Conservation (phyloP, 306 rosid species). For the Lathyrus tuberosus region DNA sequence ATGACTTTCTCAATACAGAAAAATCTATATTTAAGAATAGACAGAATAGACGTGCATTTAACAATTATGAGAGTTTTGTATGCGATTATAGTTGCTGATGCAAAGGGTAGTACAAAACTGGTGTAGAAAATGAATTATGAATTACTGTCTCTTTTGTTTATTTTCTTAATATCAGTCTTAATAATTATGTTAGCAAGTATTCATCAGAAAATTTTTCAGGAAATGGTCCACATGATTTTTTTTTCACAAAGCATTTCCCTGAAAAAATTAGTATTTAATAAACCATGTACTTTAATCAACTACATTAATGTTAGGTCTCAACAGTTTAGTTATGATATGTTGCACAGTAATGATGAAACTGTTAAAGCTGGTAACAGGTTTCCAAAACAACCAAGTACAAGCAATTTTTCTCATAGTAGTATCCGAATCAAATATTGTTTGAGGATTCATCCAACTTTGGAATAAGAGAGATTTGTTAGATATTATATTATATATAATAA, state of each 20-base stretch:
- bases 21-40: no score
- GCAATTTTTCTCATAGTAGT: not conserved
- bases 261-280: conserved; percentile 5
- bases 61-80: no score
- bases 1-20: no score
- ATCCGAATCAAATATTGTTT: not conserved
- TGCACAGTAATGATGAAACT: conserved; percentile 1
- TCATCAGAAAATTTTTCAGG: not conserved
- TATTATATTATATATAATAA: no score
- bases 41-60: no score
- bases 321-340: not conserved
- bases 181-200: conserved; percentile 13
- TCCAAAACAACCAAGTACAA: not conserved
- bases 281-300: not conserved
- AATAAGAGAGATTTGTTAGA: no score
- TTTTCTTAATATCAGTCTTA: conserved; percentile 19
- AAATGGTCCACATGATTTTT: not conserved
- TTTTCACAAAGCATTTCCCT: not conserved
- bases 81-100: no score
- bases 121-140: no score
- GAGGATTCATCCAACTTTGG: no score
- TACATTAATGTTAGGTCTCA: not conserved
- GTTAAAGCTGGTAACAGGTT: conserved; percentile 1
- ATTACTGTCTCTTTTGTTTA: no score
- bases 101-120: no score